These are phyloP conservation scores for Leptographium radiaticola DNA, from an alignment of 2,329 filamentous ascomycete species.

Conservation along the genomic window DNA sequence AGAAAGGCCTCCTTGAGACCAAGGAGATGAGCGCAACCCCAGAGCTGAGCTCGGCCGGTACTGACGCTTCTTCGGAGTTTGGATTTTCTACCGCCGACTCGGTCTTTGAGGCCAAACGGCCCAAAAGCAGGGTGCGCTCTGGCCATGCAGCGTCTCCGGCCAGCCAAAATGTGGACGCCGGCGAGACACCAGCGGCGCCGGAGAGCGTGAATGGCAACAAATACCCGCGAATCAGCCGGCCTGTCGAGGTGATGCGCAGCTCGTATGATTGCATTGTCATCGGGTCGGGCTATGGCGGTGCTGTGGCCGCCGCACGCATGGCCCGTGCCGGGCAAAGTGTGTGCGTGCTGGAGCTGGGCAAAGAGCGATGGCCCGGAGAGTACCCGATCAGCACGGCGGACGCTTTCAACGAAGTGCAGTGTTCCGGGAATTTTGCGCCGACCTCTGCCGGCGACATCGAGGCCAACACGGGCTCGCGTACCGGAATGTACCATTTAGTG, in stretches of 20 bases:
- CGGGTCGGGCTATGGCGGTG: constrained; percentile 56
- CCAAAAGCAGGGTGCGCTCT: not conserved
- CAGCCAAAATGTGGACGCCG: not conserved
- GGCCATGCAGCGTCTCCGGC: not conserved
- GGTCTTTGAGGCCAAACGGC: not conserved
- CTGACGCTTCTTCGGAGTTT: not conserved
- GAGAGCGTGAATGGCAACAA: constrained; percentile 12
- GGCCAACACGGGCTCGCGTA: constrained; percentile 37
- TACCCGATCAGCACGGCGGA: constrained; percentile 39
- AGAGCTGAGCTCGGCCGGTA: not conserved
- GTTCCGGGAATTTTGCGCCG: constrained; percentile 39
- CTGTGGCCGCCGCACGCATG: constrained; percentile 52
- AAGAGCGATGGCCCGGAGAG: constrained; percentile 54
- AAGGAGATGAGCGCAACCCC: not conserved
- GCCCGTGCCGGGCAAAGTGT: constrained; percentile 46
- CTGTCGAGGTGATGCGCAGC: constrained; percentile 41
- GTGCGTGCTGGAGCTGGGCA: constrained; percentile 50
- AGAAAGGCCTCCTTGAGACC: not conserved
- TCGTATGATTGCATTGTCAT: constrained; percentile 55
- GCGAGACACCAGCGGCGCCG: not conserved
- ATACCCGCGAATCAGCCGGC: constrained; percentile 42
- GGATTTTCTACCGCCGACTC: not conserved
- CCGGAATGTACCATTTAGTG: constrained; percentile 50
- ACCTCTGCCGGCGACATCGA: constrained; percentile 24
- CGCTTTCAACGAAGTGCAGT: constrained; percentile 37